Evolutionary conservation across 768 basidiomycete genomes (phyloP).

Genomic region (Mycena floridula): DNA sequence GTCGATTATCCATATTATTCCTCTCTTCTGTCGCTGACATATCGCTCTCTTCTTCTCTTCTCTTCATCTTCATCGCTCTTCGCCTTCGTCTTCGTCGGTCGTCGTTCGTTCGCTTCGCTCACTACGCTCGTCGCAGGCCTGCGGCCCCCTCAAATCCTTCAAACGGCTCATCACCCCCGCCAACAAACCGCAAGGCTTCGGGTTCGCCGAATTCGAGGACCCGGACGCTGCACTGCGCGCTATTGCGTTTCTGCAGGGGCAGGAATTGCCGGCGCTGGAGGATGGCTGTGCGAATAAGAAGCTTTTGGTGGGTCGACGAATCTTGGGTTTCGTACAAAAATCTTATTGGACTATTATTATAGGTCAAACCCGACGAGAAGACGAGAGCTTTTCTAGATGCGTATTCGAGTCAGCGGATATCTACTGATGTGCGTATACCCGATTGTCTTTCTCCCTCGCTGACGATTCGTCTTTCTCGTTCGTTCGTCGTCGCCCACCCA

Average conservation of each 20-base stretch:
- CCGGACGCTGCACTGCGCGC: conserved; percentile 86
- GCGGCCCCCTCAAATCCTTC: conserved; percentile 84
- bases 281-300: conserved; percentile 58
- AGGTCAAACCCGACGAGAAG: conserved; percentile 97
- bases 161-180: conserved; percentile 90
- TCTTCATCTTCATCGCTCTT: no score
- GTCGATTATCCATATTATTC: conserved; percentile 20
- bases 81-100: no score
- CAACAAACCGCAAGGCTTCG: conserved; percentile 94
- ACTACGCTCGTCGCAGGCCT: conserved; percentile 70
- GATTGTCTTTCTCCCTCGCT: no score
- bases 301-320: conserved; percentile 59
- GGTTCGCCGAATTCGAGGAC: conserved; percentile 94
- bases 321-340: conserved; percentile 17
- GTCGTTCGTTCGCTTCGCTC: not conserved
- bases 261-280: conserved; percentile 57
- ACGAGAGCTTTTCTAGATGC: conserved; percentile 84
- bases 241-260: conserved; percentile 54
- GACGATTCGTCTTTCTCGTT: conserved; percentile 4
- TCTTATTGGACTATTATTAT: conserved; percentile 28
- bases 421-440: conserved; percentile 62
- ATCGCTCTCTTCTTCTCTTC: no score
- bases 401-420: conserved; percentile 72
- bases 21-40: not conserved
- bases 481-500: conserved; percentile 27